phyloP scores from a whole-genome alignment of 352 stramenopile species.

The Elongisporangium anandrum region DNA sequence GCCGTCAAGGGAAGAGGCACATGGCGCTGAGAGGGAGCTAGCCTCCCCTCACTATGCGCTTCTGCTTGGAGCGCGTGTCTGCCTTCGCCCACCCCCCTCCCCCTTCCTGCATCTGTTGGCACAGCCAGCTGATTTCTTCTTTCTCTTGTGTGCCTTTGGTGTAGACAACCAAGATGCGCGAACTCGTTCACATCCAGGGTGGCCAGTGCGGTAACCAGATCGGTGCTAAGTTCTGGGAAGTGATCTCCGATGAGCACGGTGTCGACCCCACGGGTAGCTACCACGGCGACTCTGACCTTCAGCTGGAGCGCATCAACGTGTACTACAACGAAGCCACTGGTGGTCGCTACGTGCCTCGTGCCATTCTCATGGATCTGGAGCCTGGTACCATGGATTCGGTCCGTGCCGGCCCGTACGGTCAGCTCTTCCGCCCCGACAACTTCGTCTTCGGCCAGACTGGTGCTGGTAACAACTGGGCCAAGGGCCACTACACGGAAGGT shows the following conservation, averaged over 20 bases:
- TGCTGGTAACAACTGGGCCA: conserved; percentile 99
- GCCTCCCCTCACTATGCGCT: background rate
- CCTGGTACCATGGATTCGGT: conserved; percentile 99
- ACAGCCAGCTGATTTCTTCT: conserved; percentile 1
- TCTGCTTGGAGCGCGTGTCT: background rate
- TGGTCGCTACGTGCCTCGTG: conserved; percentile 96
- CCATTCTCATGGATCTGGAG: conserved; percentile 99
- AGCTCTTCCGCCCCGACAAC: conserved; percentile 99
- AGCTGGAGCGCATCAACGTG: conserved; percentile 98
- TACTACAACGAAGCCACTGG: conserved; percentile 99
- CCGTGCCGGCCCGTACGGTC: conserved; percentile 92
- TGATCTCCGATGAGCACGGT: conserved; percentile 96
- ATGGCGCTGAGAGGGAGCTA: background rate
- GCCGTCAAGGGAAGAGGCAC: background rate
- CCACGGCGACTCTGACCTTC: conserved; percentile 94
- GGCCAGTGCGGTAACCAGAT: conserved; percentile 99
- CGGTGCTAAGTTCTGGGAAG: conserved; percentile 98
- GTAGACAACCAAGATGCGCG: conserved; percentile 77
- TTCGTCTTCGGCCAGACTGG: conserved; percentile 99
- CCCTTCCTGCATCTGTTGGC: background rate
- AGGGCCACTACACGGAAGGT: conserved; percentile 99
- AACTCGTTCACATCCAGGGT: conserved; percentile 98
- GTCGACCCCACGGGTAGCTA: conserved; percentile 92
- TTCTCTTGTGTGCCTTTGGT: conserved; percentile 3
- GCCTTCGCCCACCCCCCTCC: background rate